Evolutionary conservation across 129 eudicot species (phyloP), one percentile per base, ranked within the genome.

Genomic region (Escallonia rubra): DNA sequence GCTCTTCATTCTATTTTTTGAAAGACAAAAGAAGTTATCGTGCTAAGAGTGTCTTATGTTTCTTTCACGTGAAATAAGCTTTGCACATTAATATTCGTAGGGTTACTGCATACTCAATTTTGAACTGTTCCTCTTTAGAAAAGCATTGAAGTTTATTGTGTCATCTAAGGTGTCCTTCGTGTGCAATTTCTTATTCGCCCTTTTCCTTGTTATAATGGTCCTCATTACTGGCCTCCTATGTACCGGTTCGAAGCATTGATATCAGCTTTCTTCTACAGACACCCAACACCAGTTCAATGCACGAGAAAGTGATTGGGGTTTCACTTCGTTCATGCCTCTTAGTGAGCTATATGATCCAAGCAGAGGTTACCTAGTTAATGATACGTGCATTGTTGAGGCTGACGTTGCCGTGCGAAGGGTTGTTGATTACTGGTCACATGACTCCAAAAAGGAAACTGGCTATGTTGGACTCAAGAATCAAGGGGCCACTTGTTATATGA

Each of bases 301-400:
- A 2, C 75, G 98, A 34, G 98, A 93, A 84, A 93, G 98, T 75
- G 98, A 93, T 81, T 93, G 98, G 98, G 98, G 98, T 48, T 93
- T 93, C 75, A 84, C 91, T 10, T 80, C 92, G 9, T 93, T 93
- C 78, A 93, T 93, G 91, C 95, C 95, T 58, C 81, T 89, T 57
- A 71, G 85, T 79, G 96, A 89, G 58, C 80, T 93, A 58, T 89
- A 83, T 82, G 98, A 93, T 57, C 90, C 90, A 10, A 59, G 71
- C 53, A 82, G 83, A 84, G 98, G 98, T 65, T 93, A 77, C 72
- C 87, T 93, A 71, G 72, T 78, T 61, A 82, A 85, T 72, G 96
- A 93, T 81, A 93, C 87, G 40, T 85, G 93, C 62, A 44, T 89
- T n/a, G 65, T 92, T 71, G 98, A 92, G 79, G 96, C 98, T 48